Evolutionary conservation across 192 early-diverging fungal genomes (phyloP).

Genomic region (Podila verticillata): DNA sequence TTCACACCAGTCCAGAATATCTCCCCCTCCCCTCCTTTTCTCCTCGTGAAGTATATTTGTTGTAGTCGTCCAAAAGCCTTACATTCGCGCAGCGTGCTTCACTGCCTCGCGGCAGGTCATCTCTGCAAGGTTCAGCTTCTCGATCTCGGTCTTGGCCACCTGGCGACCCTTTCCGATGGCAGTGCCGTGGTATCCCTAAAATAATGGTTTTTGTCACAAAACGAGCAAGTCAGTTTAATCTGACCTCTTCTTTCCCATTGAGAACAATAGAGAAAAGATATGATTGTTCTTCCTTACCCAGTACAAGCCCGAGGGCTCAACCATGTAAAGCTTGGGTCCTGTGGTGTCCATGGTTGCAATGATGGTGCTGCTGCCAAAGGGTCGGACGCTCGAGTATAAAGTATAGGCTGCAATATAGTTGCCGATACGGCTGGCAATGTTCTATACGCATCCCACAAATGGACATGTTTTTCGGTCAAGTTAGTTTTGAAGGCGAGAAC

Average conservation of each 20-base stretch:
- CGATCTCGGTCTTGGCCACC: conserved; percentile 98
- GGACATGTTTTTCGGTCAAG: no score
- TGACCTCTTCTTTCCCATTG: background rate
- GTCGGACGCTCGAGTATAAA: conserved; percentile 93
- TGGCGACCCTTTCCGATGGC: conserved; percentile 97
- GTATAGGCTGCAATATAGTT: conserved; percentile 97
- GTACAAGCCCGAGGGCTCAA: conserved; percentile 97
- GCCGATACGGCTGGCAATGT: conserved; percentile 92
- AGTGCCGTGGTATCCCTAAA: conserved; percentile 92
- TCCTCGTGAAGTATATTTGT: no score
- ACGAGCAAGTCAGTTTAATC: no score
- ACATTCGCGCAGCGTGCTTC: conserved; percentile 95
- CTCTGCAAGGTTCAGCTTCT: conserved; percentile 90
- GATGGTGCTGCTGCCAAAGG: conserved; percentile 90
- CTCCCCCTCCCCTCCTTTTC: no score
- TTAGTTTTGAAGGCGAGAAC: background rate
- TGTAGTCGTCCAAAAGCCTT: conserved; percentile 17
- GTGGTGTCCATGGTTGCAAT: conserved; percentile 82
- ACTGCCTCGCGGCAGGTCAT: conserved; percentile 87
- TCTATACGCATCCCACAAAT: conserved; percentile 47
- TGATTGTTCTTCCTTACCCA: conserved; percentile 67
- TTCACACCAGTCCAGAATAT: no score
- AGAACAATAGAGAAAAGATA: background rate
- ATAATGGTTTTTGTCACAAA: no score
- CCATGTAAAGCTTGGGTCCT: conserved; percentile 91